A percentile compares a stretch with the other conserved stretches of the same genome.
phyloP scores from a whole-genome alignment of 148 eudicot species.

The Cornus florida region DNA sequence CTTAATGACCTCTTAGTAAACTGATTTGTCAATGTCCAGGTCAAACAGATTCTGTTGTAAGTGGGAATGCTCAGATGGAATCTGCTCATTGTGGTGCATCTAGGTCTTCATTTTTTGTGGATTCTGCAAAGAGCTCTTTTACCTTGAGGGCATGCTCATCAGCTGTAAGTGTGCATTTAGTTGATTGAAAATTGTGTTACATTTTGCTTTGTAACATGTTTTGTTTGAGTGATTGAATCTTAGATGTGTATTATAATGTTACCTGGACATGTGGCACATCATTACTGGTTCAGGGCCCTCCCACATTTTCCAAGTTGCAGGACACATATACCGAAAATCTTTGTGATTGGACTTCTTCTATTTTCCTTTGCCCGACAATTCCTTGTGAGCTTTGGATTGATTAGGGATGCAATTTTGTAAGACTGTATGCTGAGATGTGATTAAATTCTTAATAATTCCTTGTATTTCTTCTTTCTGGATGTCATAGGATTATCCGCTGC shows the following conservation, averaged over 20 bases:
- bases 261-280: not conserved
- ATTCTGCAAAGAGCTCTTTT: constrained; percentile 19
- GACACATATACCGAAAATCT: not conserved
- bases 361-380: not conserved
- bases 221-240: not conserved
- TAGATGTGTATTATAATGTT: not conserved
- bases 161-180: constrained; percentile 45
- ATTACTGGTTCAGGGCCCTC: not conserved
- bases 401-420: not conserved
- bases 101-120: constrained; percentile 2
- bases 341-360: not conserved
- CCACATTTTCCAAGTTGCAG: no score
- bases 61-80: constrained; percentile 9
- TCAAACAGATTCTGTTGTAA: constrained; percentile 21
- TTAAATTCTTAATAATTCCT: not conserved
- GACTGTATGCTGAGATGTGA: not conserved
- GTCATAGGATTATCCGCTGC: constrained; percentile 37
- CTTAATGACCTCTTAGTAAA: not conserved
- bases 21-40: constrained; percentile 32
- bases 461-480: constrained; percentile 4
- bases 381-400: not conserved
- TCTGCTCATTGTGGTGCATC: constrained; percentile 11
- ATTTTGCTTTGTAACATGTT: not conserved
- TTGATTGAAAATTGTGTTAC: not conserved
- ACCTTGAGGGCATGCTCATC: constrained; percentile 39